Evolutionary conservation across 2,329 filamentous ascomycete genomes (phyloP), one percentile per base, ranked within the genome.

Genomic region (Harringtonia aguacate): DNA sequence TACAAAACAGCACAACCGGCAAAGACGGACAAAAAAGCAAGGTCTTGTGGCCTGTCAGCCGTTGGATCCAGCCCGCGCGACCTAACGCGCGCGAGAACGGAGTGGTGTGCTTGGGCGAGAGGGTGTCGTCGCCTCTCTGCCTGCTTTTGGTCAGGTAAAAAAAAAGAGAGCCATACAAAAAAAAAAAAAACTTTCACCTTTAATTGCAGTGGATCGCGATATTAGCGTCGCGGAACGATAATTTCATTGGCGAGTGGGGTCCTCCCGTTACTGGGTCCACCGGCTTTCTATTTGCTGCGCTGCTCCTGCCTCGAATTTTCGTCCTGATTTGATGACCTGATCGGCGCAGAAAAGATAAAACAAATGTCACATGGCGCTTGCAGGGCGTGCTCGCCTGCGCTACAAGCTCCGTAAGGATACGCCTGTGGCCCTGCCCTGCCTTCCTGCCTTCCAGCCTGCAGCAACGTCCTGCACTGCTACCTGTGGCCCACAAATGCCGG

Each of bases 181-280:
- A 15, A 44, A 36, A 29, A 31, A 30, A 40, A 13, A 14, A 29
- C 33, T 43, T 39, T 40, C 24, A 31, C n/a, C 39, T 52, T 52
- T 52, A 46, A 52, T 52, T 52, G 46, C 48, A 41, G 50, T 52
- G 50, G 50, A 47, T 46, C 50, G 39, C 37, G 43, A 44, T 37
- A 43, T 45, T 52, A 48, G 50, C 41, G 46, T 48, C 48, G 45
- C 49, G 46, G 46, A 45, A 49, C 46, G 44, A 46, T 36, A 50
- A 48, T 52, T 50, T 50, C 41, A 50, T 44, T 50, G 39, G 41
- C 27, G 36, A 45, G 43, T 50, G 46, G 48, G 37, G 24, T 40
- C 38, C 17, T 44, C 31, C 43, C 45, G 39, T 48, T 47, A 41
- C 43, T 42, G 17, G 33, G 42, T 21, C n/a, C 29, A 39, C 20